Conservation (phyloP, 129 eudicot genomes). For the Artemisia tridentata region DNA sequence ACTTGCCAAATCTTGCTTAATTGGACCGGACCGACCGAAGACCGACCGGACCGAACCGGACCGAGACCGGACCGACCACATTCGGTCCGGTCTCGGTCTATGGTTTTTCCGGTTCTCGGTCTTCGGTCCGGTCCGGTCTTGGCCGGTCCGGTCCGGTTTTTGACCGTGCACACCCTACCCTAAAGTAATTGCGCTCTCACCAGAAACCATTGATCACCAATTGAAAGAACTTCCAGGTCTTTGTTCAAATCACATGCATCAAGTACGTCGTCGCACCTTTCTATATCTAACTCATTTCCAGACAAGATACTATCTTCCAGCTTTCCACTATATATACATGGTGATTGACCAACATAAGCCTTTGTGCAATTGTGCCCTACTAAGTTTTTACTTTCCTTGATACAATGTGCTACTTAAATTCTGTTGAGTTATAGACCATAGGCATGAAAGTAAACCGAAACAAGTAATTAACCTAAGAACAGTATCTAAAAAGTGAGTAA, state of each 20-base stretch:
- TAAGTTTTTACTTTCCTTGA: conserved; percentile 46
- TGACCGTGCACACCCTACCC: too few species aligned
- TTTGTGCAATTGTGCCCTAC: conserved; percentile 39
- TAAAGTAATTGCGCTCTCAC: conserved; percentile 89
- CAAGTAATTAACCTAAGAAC: too few species aligned
- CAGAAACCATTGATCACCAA: conserved; percentile 83
- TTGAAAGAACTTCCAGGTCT: conserved; percentile 69
- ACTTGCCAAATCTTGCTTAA: too few species aligned
- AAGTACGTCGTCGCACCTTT: conserved; percentile 55
- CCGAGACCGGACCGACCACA: too few species aligned
- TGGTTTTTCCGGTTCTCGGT: too few species aligned
- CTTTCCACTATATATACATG: conserved; percentile 94
- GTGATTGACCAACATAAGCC: conserved; percentile 84
- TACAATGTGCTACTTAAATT: conserved; percentile 40
- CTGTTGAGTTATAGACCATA: conserved; percentile 27
- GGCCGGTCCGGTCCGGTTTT: too few species aligned
- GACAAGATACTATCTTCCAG: conserved; percentile 74
- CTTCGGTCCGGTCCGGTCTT: too few species aligned
- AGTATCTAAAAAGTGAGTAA: conserved; percentile 27
- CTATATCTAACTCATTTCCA: conserved; percentile 65
- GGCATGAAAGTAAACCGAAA: conserved; percentile 44
- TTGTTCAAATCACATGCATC: conserved; percentile 78
- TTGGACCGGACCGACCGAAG: too few species aligned
- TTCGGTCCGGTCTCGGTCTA: too few species aligned
- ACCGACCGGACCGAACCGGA: too few species aligned